Evolutionary conservation across 2,329 filamentous ascomycete genomes (phyloP).

Genomic region (Claviceps spartinae): DNA sequence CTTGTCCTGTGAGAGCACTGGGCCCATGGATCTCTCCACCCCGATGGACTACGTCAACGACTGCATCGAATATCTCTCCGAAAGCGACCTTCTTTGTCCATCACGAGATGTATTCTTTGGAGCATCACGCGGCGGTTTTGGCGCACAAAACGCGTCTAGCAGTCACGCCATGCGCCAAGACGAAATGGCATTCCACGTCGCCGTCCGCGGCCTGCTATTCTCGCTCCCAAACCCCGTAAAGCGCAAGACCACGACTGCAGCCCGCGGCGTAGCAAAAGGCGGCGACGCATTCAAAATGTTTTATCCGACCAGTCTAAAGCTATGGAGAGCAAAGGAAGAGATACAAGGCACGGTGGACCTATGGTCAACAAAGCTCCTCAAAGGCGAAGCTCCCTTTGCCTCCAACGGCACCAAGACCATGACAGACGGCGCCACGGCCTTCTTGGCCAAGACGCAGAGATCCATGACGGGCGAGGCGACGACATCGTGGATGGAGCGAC

Average conservation of each 20-base stretch:
- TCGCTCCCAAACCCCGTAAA: conserved; percentile 77
- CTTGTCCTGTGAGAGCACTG: conserved; percentile 57
- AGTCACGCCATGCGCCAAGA: conserved; percentile 76
- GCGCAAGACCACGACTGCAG: conserved; percentile 33
- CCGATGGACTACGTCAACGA: conserved; percentile 67
- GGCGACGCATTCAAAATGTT: conserved; percentile 76
- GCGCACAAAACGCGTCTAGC: conserved; percentile 37
- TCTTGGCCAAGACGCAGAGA: conserved; percentile 27
- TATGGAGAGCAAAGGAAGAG: conserved; percentile 78
- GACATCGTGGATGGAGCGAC: conserved; percentile 21
- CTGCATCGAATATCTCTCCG: conserved; percentile 79
- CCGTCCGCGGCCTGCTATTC: conserved; percentile 75
- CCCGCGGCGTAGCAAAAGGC: conserved; percentile 21
- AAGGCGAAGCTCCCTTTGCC: conserved; percentile 31
- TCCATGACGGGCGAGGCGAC: conserved; percentile 9
- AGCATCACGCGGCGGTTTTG: conserved; percentile 36
- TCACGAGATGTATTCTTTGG: conserved; percentile 57
- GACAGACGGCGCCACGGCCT: conserved; percentile 34
- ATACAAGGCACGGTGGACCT: conserved; percentile 59
- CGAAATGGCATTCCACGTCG: conserved; percentile 86
- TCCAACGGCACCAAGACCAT: conserved; percentile 18
- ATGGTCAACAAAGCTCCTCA: conserved; percentile 49
- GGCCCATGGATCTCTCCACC: conserved; percentile 35
- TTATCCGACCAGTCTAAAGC: conserved; percentile 69
- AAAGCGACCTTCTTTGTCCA: conserved; percentile 72